A percentile compares a stretch with the other conserved stretches of the same genome.
These are phyloP conservation scores for Fusarium camptoceras DNA, from an alignment of 2,329 filamentous ascomycete genomes.

Conservation along the genomic window DNA sequence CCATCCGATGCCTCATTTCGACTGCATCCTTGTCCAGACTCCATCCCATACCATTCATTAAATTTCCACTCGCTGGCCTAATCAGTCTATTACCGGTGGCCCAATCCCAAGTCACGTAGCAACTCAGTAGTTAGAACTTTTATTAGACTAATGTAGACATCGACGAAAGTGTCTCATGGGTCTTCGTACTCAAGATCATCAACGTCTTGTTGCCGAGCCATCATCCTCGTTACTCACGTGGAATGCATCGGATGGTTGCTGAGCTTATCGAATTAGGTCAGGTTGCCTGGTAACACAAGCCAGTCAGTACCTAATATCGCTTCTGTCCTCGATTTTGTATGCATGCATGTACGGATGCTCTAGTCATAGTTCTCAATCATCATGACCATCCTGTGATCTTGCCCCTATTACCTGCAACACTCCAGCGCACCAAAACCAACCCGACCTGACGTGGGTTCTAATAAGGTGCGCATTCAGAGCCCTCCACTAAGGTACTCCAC, in stretches of 20 bases:
- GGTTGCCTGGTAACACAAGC: conserved; percentile 5
- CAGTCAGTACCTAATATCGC: background rate
- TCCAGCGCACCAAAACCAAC: conserved; percentile 30
- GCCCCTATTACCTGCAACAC: conserved; percentile 47
- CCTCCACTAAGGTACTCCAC: conserved; percentile 20
- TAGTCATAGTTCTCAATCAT: background rate
- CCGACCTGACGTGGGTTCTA: background rate
- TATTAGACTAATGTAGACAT: conserved; percentile 9
- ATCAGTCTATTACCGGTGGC: conserved; percentile 26
- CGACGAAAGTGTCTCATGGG: background rate
- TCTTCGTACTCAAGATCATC: background rate
- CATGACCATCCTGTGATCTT: conserved; percentile 20
- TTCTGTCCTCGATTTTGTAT: background rate
- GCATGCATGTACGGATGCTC: background rate
- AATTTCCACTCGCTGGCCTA: background rate
- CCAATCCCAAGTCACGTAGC: conserved; percentile 33
- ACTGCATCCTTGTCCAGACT: conserved; percentile 34
- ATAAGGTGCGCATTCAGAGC: background rate
- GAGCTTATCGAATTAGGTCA: conserved; percentile 3
- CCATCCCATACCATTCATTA: conserved; percentile 19
- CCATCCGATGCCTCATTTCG: conserved; percentile 44
- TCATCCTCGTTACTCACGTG: conserved; percentile 5
- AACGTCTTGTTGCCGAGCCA: conserved; percentile 18
- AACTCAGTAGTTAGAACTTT: conserved; percentile 18
- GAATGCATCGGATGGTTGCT: conserved; percentile 23